Base-by-base conservation (phyloP, 1,284 basidiomycete genomes). In the Wolfiporia cocos region DNA sequence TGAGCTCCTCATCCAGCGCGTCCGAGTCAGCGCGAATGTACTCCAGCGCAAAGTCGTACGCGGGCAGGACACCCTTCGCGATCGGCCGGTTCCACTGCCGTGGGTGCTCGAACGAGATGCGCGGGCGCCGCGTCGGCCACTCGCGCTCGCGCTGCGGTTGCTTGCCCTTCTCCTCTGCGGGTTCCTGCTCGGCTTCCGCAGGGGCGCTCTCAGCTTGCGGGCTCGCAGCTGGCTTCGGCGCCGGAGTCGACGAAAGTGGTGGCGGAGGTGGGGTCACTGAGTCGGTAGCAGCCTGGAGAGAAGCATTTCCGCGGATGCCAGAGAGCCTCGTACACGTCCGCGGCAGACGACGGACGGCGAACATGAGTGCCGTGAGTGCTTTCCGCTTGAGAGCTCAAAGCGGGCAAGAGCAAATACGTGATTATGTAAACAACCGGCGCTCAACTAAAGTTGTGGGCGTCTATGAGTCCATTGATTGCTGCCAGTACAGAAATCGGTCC, bases 11-110 rank as follows among this genome's bases (percentile, higher is more conserved):
- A 36, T 70, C 65, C 30, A 78, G 56, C 7, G 43, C 46, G 12
- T 59, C 52, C 11, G 74, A 66, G 55, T 84, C 78, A 5, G 59
- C 52, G 24, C 66, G 66, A 48, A 95, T 76, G 49, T 81, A 69
- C 46, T 74, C 68, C 34, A 94, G 63, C 2, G 91, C 89, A 48
- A 85, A 74, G 64, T 95, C 92, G 53, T 91, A 94, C 6, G 82
- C 89, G 1, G 88, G 85, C 21, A 92, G 64, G 5, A 78, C 68
- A 5, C 89, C 89, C 15, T 65, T 62, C 17, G 70, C 70, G 7
- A 94, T 60, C 0, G 88, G 80, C n/a, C 74, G 58, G 44, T 75
- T 78, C 81, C 82, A 89, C 59, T 76, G 62, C 21, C 75, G 67
- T 4, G 79, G 80, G 1, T 62, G 60, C 32, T 65, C 63, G 10